A percentile compares a stretch with the other conserved stretches of the same genome.
These are phyloP conservation scores for Talaromyces sp. DNA, from an alignment of 2,329 filamentous ascomycete genomes.

Conservation along the genomic window DNA sequence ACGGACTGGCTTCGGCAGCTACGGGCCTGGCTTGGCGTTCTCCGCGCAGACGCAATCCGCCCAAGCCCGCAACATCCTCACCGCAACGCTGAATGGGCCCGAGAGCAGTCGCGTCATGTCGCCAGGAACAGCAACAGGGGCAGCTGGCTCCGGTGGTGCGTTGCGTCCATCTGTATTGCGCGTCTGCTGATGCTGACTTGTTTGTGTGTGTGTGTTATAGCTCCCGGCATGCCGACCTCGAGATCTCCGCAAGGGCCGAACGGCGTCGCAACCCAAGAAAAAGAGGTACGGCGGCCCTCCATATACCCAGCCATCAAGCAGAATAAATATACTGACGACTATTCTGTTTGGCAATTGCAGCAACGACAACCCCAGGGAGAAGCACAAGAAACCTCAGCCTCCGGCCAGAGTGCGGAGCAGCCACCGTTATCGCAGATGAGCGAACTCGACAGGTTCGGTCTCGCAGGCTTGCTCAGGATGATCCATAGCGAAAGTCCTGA, in stretches of 20 bases:
- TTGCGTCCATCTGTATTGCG: constrained; percentile 1
- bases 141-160: constrained; percentile 18
- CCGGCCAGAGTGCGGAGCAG: constrained; percentile 32
- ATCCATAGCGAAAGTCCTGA: constrained; percentile 52
- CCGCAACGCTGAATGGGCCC: constrained; percentile 34
- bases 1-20: constrained; percentile 42
- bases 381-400: constrained; percentile 29
- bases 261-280: constrained; percentile 39
- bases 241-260: constrained; percentile 43
- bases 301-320: not conserved
- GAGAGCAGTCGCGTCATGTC: constrained; percentile 32
- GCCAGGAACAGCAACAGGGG: constrained; percentile 24
- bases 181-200: not conserved
- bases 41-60: constrained; percentile 37
- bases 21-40: constrained; percentile 37
- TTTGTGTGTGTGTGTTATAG: constrained; percentile 1
- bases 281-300: constrained; percentile 25
- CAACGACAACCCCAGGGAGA: constrained; percentile 35
- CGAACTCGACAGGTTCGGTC: constrained; percentile 56
- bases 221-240: constrained; percentile 31
- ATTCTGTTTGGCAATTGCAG: constrained; percentile 20
- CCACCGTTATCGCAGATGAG: constrained; percentile 53
- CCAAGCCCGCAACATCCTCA: constrained; percentile 27
- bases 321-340: not conserved
- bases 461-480: constrained; percentile 56